Base-by-base conservation (phyloP, 805 yeast species). In the Clavispora phyllophila region DNA sequence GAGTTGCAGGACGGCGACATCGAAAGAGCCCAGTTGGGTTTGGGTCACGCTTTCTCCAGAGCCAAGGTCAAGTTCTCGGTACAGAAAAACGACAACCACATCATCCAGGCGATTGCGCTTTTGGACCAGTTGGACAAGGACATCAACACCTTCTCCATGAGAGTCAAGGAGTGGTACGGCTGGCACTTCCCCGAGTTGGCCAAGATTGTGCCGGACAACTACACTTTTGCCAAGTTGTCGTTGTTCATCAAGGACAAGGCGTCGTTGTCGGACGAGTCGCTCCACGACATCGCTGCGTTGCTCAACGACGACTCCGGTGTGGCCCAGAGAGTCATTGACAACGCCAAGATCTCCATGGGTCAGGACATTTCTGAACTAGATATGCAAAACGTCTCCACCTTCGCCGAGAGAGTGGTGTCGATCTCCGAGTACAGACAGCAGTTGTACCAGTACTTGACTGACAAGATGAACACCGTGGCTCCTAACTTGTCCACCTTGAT, bases 111-210 rank as follows among this genome's bases (percentile, higher is more conserved):
- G 41, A 93, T 93, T 73, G 97, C 99, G 39, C 76, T 91, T 56
- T 79, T 93, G 60, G 99, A 95, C 65, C 96, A 93, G 72, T 82
- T 93, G 60, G 99, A 93, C 73, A 95, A 95, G 74, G 99, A 93
- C 66, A 85, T 93, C 69, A 93, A 93, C 76, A 90, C 96, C 47
- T 93, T 87, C 66, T 84, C 96, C 46, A 89, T 89, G 97, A 82
- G 97, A 71, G 93, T 86, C 54, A 87, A 89, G 74, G 97, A 89
- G 72, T 89, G 97, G 97, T 89, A 89, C 72, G 95, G 96, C 58
- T 89, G 97, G 97, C 97, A 89, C 66, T 89, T 93, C 82, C 97
- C 97, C 46, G 97, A 89, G 73, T 79, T 89, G 71, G 93, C 95
- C 57, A 87, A 85, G 71, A 78, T 90, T 58, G 95, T 87, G 41